phyloP scores from a whole-genome alignment of 495 filamentous ascomycete species.

The Neurospora pannonica region DNA sequence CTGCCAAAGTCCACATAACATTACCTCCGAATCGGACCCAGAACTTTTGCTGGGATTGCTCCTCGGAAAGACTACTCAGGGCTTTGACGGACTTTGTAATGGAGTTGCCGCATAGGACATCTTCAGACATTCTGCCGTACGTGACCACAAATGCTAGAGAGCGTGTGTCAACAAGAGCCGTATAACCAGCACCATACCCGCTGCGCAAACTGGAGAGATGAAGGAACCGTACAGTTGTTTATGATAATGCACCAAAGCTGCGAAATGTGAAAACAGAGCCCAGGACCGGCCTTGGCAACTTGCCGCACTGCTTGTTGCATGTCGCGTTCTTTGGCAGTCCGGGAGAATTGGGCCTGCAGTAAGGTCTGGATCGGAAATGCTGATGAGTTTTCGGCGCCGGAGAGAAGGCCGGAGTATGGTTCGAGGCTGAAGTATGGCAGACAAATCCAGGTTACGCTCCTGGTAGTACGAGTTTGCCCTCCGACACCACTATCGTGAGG shows the following conservation, averaged over 20 bases:
- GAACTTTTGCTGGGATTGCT: background rate
- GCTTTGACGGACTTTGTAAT: constrained; percentile 3
- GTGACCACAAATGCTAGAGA: constrained; percentile 19
- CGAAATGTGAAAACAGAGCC: constrained; percentile 30
- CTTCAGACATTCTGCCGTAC: constrained; percentile 15
- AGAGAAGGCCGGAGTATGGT: constrained; percentile 19
- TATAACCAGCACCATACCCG: background rate
- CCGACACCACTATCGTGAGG: constrained; percentile 11
- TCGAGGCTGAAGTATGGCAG: constrained; percentile 32
- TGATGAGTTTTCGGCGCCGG: constrained; percentile 12
- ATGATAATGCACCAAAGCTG: constrained; percentile 31
- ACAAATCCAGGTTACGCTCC: constrained; percentile 24
- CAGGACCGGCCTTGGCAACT: constrained; percentile 10
- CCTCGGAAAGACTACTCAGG: background rate
- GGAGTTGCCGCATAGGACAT: constrained; percentile 7
- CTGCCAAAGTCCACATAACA: constrained; percentile 11
- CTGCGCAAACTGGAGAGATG: background rate
- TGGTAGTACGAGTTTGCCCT: constrained; percentile 6
- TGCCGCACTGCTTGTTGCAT: constrained; percentile 32
- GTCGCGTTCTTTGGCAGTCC: constrained; percentile 21
- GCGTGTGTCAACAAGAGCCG: background rate
- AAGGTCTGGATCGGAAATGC: constrained; percentile 26
- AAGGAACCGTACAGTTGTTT: constrained; percentile 20
- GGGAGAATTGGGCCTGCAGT: constrained; percentile 25
- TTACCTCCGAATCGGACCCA: constrained; percentile 2